Conservation (phyloP, 2,329 filamentous ascomycete genomes). For the Chrysosporium queenslandicum region DNA sequence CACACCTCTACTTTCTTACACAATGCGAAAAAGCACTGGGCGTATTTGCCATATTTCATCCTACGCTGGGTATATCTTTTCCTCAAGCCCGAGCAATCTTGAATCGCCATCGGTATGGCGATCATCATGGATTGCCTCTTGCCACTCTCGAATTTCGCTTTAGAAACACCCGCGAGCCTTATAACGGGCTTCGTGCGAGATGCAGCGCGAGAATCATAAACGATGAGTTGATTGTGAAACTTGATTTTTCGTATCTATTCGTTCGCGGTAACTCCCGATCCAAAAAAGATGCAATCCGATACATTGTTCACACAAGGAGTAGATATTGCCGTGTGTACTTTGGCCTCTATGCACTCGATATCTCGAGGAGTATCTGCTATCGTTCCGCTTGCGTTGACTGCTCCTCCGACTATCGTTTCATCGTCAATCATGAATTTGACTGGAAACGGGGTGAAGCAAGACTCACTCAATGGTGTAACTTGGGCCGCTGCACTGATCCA, state of each 20-base stretch:
- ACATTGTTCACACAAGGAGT: too few relatives aligned
- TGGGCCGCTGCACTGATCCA: constrained; percentile 1
- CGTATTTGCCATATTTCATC: neutral
- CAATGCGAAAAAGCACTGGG: neutral
- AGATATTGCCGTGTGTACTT: neutral
- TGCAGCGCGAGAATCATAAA: neutral
- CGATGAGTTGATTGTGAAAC: constrained; percentile 1
- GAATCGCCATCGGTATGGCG: constrained; percentile 9
- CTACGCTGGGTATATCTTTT: neutral
- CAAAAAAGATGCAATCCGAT: neutral
- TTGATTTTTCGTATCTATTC: constrained; percentile 4
- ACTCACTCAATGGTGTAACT: neutral
- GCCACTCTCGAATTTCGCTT: neutral
- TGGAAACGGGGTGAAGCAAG: neutral
- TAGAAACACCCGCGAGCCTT: neutral
- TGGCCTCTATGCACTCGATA: neutral
- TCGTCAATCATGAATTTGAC: neutral
- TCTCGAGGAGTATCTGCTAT: neutral
- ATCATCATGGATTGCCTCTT: neutral
- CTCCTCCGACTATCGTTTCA: neutral
- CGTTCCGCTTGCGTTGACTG: neutral
- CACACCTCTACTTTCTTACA: neutral
- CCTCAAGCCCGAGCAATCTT: neutral
- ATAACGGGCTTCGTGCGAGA: neutral
- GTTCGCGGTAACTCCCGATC: neutral